Evolutionary conservation across 805 yeast genomes (phyloP), one percentile per base, ranked within the genome.

Genomic region (Saccharomycopsis lassenensis): DNA sequence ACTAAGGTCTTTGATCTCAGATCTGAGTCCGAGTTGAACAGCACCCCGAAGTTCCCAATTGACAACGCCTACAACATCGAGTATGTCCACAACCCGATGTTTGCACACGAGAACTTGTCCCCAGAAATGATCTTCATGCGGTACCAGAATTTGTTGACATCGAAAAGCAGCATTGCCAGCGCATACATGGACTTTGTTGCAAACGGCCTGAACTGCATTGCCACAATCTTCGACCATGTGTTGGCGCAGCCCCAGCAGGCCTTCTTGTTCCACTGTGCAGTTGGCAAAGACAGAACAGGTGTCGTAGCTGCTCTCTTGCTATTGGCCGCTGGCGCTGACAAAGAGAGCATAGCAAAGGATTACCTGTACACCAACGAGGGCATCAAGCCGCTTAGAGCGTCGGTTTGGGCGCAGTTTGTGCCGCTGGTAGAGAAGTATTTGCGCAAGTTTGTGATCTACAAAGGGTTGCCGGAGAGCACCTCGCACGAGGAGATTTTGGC

Each of bases 211-310:
- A 52, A 48, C 3, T 60, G 71, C 4, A 77, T 69, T 50, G 62
- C 58, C 31, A 51, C 52, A 6, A 65, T 83, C 22, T 70, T 82
- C 47, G 54, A 58, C 31, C 71, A 62, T 48, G 58, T 84, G 31
- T 60, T 75, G 31, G 83, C 78, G 39, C 52, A 61, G 27, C 67
- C 73, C 3, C 54, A 58, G n/a, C 59, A 57, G 15, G 67, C 71
- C 2, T 24, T 84, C 40, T 55, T 78, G 7, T 71, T 76, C 54
- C 89, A 82, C 51, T 84, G 94, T 56, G 72, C 87, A 3, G 89
- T 89, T 1, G 94, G 94, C 2, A 84, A 83, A 53, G 94, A 84
- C 52, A 67, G 94, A 29, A 83, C 94, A 0, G 94, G 94, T 0
- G 63, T 82, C 10, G 52, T 80, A 45, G 69, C 77, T 2, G 80